These are phyloP conservation scores for Trypanosoma theileri DNA, from an alignment of 208 protist species.

Conservation along the genomic window DNA sequence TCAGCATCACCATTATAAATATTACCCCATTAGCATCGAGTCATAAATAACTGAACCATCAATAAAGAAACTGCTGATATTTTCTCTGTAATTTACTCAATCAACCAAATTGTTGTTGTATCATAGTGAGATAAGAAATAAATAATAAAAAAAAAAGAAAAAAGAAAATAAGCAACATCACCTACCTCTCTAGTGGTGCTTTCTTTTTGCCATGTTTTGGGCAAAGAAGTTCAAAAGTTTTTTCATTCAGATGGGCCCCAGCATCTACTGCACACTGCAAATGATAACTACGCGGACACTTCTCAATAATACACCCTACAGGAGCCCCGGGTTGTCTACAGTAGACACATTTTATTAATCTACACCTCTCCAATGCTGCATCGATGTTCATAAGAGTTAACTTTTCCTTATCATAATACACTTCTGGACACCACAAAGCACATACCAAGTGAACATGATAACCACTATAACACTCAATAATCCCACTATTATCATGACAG, in stretches of 20 bases:
- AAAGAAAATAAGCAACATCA: slow-evolving; percentile 4
- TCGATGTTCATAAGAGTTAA: slow-evolving; percentile 31
- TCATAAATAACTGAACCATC: too few relatives aligned
- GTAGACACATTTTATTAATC: slow-evolving; percentile 46
- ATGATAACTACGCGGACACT: slow-evolving; percentile 59
- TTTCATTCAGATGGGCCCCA: slow-evolving; percentile 17
- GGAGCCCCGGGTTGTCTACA: slow-evolving; percentile 51
- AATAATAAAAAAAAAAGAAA: background rate
- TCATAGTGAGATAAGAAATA: background rate
- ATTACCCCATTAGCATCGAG: too few relatives aligned
- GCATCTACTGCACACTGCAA: slow-evolving; percentile 49
- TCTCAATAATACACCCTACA: slow-evolving; percentile 38
- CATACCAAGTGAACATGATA: slow-evolving; percentile 49
- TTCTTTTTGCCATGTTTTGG: slow-evolving; percentile 12
- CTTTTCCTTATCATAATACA: slow-evolving; percentile 50
- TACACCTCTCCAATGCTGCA: slow-evolving; percentile 31
- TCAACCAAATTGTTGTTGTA: too few relatives aligned
- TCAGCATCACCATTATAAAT: too few relatives aligned
- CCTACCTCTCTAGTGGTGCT: background rate
- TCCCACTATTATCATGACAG: slow-evolving; percentile 9
- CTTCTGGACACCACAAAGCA: slow-evolving; percentile 77
- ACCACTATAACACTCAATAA: slow-evolving; percentile 5
- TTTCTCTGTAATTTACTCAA: too few relatives aligned
- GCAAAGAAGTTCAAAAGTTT: slow-evolving; percentile 25
- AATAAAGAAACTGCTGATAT: too few relatives aligned